A percentile compares a stretch with the other conserved stretches of the same genome.
phyloP scores from a whole-genome alignment of 352 stramenopile genomes.

The Phytophthora syringae region DNA sequence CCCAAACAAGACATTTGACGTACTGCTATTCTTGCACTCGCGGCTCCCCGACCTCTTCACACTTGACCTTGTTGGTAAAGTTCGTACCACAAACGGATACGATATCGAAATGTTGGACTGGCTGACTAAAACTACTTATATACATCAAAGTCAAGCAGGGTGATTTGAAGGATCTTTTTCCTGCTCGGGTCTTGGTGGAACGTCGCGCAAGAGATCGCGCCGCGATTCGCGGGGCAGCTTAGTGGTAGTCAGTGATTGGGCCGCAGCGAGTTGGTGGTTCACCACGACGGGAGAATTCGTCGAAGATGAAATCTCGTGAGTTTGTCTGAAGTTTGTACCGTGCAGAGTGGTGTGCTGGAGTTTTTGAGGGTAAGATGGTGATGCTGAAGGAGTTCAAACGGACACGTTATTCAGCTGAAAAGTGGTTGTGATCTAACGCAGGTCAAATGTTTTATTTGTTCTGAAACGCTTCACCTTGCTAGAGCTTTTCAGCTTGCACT shows the following conservation, averaged over 20 bases:
- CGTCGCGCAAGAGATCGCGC: neutral
- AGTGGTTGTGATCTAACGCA: no score
- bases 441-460: no score
- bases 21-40: slow-evolving; percentile 9
- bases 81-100: neutral
- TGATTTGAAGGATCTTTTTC: neutral
- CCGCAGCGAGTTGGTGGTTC: neutral
- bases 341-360: no score
- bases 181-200: neutral
- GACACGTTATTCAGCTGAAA: no score
- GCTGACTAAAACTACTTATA: neutral
- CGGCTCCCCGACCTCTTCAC: neutral
- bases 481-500: no score
- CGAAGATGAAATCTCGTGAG: no score
- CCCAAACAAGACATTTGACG: neutral
- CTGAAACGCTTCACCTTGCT: no score
- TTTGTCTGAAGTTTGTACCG: no score
- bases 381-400: no score
- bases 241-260: neutral
- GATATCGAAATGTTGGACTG: neutral
- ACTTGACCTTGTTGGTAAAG: neutral
- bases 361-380: no score
- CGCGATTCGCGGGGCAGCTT: no score
- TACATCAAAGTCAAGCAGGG: neutral
- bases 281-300: no score